Percentiles rank a stretch among this genome's conserved stretches.
phyloP scores from a whole-genome alignment of 495 filamentous ascomycete species.

The Penicillium paxilli region DNA sequence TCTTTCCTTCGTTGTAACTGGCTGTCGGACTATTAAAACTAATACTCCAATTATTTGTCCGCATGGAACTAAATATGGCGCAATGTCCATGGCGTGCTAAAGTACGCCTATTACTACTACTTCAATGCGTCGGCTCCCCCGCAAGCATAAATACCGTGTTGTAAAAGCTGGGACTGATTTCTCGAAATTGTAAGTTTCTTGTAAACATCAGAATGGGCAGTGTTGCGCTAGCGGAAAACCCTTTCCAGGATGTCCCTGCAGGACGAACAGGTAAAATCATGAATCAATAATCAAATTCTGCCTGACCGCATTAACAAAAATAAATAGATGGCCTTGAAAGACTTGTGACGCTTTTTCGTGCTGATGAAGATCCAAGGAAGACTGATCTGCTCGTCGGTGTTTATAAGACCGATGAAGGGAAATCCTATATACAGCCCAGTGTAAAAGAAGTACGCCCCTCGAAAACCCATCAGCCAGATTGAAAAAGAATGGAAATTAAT shows the following conservation, averaged over 20 bases:
- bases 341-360: background rate
- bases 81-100: background rate
- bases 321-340: background rate
- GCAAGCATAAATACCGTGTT: background rate
- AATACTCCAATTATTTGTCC: background rate
- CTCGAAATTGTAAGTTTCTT: background rate
- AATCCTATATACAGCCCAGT: slow-evolving; percentile 12
- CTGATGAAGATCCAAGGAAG: background rate
- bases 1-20: too few relatives aligned
- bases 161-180: background rate
- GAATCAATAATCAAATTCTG: too few relatives aligned
- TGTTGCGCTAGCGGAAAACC: background rate
- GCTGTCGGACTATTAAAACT: background rate
- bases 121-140: background rate
- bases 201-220: background rate
- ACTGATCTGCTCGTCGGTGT: slow-evolving; percentile 17
- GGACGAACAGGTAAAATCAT: background rate
- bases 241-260: background rate
- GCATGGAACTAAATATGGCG: background rate
- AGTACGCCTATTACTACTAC: background rate
- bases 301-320: too few relatives aligned
- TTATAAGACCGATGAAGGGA: slow-evolving; percentile 16
- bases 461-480: background rate
- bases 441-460: slow-evolving; percentile 11
- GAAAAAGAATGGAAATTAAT: background rate